Evolutionary conservation across 108 stramenopile species (phyloP), one percentile per base, ranked within the genome.

Genomic region (Conticribra guillardii): DNA sequence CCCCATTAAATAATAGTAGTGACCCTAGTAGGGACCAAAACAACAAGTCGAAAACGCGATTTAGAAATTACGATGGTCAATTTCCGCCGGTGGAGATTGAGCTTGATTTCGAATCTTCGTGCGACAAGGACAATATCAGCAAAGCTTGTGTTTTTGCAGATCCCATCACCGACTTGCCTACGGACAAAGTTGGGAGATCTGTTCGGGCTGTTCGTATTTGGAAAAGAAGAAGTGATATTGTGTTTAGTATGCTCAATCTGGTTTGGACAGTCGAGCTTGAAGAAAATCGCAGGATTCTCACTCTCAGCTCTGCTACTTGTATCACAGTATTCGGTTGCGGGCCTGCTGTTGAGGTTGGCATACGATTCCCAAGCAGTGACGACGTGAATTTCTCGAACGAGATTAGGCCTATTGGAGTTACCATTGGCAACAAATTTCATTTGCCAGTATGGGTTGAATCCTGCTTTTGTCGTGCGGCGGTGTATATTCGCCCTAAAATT

Each of bases 211-310:
- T 54, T 33, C 27, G 79, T 80, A 1, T 37, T 27, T 30, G 67
- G 48, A 24, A 62, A 50, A 19, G 41, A 30, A 9, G 41, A 56
- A 23, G 34, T 27, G 22, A 19, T 27, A 21, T 44, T 22, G 26
- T 66, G 15, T 62, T 44, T 57, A 51, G 54, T 19, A 63, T 47
- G 19, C 56, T 86, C 21, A 76, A 68, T 33, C 69, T 89, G 37
- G 56, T 85, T 31, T 89, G 88, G 88, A 82, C 64, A 8, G 84
- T 88, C 21, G 80, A 81, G 57, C 60, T 86, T 27, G 82, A 86
- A 57, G 83, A 90, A 41, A 88, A 85, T 34, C 81, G 85, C 23
- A 31, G 85, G 48, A 72, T 90, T 26, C 55, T 90, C 21, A 90
- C 87, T 4, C 61, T 90, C 1, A 86, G 87, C 62, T 81, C 84